phyloP scores from a whole-genome alignment of 2,329 filamentous ascomycete genomes.

The Colletotrichum tamarilloi region DNA sequence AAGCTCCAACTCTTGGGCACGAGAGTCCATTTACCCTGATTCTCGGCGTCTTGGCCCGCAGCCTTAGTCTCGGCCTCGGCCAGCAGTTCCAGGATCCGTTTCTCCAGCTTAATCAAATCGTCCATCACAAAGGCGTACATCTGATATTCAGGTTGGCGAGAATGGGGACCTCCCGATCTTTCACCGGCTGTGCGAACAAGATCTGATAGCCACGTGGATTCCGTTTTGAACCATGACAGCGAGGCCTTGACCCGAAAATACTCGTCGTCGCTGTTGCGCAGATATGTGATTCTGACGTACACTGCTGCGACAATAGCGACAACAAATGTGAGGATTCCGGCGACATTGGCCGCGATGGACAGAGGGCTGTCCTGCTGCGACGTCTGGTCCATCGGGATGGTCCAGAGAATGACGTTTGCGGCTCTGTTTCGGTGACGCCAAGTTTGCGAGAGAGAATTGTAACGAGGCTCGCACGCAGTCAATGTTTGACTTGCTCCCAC shows the following conservation, averaged over 20 bases:
- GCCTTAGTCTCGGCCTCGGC: constrained; percentile 52
- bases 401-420: background rate
- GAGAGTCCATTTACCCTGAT: constrained; percentile 48
- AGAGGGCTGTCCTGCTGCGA: constrained; percentile 53
- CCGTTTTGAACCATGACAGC: constrained; percentile 61
- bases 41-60: constrained; percentile 36
- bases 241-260: constrained; percentile 59
- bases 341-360: constrained; percentile 55
- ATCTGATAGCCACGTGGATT: constrained; percentile 57
- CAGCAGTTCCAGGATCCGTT: constrained; percentile 56
- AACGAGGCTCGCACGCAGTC: background rate
- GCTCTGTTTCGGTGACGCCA: background rate
- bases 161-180: constrained; percentile 7
- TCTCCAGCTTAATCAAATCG: constrained; percentile 55
- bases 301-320: constrained; percentile 55
- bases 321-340: constrained; percentile 60
- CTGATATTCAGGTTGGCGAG: constrained; percentile 51
- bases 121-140: constrained; percentile 62
- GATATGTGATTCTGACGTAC: constrained; percentile 57
- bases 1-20: constrained; percentile 50
- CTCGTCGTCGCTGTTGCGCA: constrained; percentile 58
- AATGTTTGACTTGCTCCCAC: background rate
- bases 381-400: constrained; percentile 10
- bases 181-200: constrained; percentile 46
- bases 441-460: background rate